These are phyloP conservation scores for Globisporangium cylindrosporum DNA, from an alignment of 352 stramenopile species.

Conservation along the genomic window DNA sequence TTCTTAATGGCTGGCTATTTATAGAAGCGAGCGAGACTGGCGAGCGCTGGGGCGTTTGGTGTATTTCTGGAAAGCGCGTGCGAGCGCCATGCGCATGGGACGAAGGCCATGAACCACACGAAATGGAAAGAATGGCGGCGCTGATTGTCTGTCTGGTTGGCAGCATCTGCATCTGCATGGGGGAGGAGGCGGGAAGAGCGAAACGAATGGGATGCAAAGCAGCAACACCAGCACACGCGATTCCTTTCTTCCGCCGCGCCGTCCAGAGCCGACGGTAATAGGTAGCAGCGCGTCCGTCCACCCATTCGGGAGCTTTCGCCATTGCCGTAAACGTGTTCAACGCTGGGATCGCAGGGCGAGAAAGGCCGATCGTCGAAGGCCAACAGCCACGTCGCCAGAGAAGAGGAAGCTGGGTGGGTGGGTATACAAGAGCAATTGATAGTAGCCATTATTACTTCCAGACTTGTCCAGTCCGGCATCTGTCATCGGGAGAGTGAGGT, in stretches of 20 bases:
- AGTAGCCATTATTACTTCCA: too few relatives aligned
- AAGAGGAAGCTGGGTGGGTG: too few relatives aligned
- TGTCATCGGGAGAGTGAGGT: background rate
- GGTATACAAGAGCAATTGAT: too few relatives aligned
- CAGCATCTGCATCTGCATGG: background rate
- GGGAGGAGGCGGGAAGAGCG: background rate
- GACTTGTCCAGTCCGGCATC: too few relatives aligned
- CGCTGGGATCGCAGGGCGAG: background rate
- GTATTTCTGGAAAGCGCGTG: background rate
- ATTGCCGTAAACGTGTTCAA: background rate
- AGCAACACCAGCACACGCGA: background rate
- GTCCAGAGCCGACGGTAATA: background rate
- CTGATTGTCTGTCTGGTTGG: background rate
- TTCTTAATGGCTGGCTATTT: background rate
- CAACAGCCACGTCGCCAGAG: background rate
- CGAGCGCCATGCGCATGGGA: background rate
- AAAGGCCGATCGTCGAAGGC: background rate
- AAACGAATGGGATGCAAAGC: background rate
- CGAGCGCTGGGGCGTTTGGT: background rate
- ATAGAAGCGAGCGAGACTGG: background rate
- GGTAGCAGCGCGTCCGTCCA: background rate
- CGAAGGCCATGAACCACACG: background rate
- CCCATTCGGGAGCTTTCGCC: background rate
- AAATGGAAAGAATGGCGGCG: background rate
- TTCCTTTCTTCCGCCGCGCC: background rate